Percentiles rank a stretch among this genome's conserved stretches.
phyloP scores from a whole-genome alignment of 192 early-diverging fungal species.

The Thoreauomyces humboldtii region DNA sequence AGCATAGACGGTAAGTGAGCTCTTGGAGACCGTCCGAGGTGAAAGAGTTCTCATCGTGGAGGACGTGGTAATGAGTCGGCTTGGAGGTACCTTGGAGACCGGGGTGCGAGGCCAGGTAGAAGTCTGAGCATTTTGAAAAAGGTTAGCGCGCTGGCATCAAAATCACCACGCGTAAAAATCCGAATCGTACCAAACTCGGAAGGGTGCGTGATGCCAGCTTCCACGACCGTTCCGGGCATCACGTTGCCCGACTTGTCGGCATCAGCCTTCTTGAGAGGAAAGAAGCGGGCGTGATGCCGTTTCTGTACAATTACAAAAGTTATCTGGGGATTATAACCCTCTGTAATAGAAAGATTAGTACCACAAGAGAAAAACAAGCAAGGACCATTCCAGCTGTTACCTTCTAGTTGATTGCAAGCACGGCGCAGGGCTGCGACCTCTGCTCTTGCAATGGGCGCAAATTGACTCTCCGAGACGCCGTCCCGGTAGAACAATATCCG shows the following conservation, averaged over 20 bases:
- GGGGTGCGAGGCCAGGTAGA: slow-evolving; percentile 76
- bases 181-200: slow-evolving; percentile 32
- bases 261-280: slow-evolving; percentile 53
- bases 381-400: background rate
- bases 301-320: slow-evolving; percentile 87
- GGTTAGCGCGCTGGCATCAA: too few relatives aligned
- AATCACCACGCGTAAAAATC: too few relatives aligned
- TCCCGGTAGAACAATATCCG: slow-evolving; percentile 62
- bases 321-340: slow-evolving; percentile 69
- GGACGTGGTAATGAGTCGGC: slow-evolving; percentile 82
- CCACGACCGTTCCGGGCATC: slow-evolving; percentile 61
- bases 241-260: slow-evolving; percentile 56
- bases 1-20: slow-evolving; percentile 83
- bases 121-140: too few relatives aligned
- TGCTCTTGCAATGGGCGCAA: slow-evolving; percentile 63
- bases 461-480: slow-evolving; percentile 89
- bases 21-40: slow-evolving; percentile 74
- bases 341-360: background rate
- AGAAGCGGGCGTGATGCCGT: slow-evolving; percentile 84
- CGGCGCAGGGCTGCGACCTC: slow-evolving; percentile 74
- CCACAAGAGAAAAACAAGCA: background rate
- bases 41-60: slow-evolving; percentile 80
- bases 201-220: slow-evolving; percentile 55
- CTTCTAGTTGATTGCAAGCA: slow-evolving; percentile 62
- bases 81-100: slow-evolving; percentile 88